phyloP scores from a whole-genome alignment of 192 early-diverging fungal genomes.

The Dissophora globulifera region DNA sequence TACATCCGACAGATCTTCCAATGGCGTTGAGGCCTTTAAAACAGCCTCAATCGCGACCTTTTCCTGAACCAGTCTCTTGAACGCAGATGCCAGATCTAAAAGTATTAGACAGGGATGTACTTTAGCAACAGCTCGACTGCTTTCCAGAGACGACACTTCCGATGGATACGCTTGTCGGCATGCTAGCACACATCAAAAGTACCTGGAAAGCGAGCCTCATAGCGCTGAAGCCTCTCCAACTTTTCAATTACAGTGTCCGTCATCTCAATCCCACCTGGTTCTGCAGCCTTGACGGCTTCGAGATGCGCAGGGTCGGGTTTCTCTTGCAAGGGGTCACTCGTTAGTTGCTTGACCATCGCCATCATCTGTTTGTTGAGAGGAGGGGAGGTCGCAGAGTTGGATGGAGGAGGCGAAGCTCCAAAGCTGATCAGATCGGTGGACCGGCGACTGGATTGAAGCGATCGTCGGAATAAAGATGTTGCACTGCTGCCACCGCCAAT shows the following conservation, averaged over 20 bases:
- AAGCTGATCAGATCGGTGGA: slow-evolving; percentile 48
- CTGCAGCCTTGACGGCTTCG: slow-evolving; percentile 38
- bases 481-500: slow-evolving; percentile 1
- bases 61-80: slow-evolving; percentile 53
- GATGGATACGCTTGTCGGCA: no score
- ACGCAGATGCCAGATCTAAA: slow-evolving; percentile 44
- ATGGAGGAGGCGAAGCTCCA: slow-evolving; percentile 22
- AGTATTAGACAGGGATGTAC: no score
- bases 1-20: slow-evolving; percentile 51
- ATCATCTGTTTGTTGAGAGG: slow-evolving; percentile 20
- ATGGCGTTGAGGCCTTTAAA: slow-evolving; percentile 41
- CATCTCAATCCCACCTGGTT: slow-evolving; percentile 46
- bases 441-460: slow-evolving; percentile 23
- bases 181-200: no score
- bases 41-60: slow-evolving; percentile 52
- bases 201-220: slow-evolving; percentile 55
- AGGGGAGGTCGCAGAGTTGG: neutral
- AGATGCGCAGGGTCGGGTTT: slow-evolving; percentile 42
- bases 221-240: slow-evolving; percentile 46
- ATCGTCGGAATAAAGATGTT: slow-evolving; percentile 39
- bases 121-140: no score
- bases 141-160: no score
- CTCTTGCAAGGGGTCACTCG: slow-evolving; percentile 41
- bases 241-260: slow-evolving; percentile 46
- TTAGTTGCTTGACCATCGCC: slow-evolving; percentile 35